These are phyloP conservation scores for Boletus coccyginus DNA, from an alignment of 768 basidiomycete genomes.

Conservation along the genomic window DNA sequence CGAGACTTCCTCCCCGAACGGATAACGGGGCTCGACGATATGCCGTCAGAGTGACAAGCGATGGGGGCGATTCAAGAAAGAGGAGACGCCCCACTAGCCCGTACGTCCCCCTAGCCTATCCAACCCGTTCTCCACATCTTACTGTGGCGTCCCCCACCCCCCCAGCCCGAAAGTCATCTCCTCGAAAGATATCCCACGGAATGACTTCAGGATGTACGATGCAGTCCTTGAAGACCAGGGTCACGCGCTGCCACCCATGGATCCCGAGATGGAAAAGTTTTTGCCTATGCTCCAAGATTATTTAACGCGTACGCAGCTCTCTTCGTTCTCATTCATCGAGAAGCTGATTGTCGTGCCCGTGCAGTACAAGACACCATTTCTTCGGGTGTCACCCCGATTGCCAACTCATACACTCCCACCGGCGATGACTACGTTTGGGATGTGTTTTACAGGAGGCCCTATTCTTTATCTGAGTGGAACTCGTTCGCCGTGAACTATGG, in stretches of 20 bases:
- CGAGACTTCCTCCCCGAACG: slow-evolving; percentile 20
- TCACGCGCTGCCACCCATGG: slow-evolving; percentile 32
- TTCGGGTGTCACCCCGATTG: slow-evolving; percentile 3
- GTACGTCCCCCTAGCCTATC: slow-evolving; percentile 30
- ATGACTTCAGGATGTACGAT: slow-evolving; percentile 68
- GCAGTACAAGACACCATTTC: slow-evolving; percentile 29
- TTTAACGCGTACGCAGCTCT: slow-evolving; percentile 47
- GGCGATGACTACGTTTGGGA: slow-evolving; percentile 80
- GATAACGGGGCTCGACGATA: slow-evolving; percentile 49
- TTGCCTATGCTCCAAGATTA: slow-evolving; percentile 76
- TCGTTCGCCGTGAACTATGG: slow-evolving; percentile 54
- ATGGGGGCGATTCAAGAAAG: slow-evolving; percentile 1
- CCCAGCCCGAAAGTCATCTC: slow-evolving; percentile 56
- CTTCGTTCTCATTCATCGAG: neutral
- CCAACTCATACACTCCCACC: neutral
- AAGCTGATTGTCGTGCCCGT: neutral
- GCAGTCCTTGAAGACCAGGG: slow-evolving; percentile 50
- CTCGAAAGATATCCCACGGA: slow-evolving; percentile 44
- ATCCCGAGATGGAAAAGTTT: slow-evolving; percentile 74
- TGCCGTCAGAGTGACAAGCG: slow-evolving; percentile 38
- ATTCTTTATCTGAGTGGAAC: slow-evolving; percentile 58
- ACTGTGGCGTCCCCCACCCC: neutral
- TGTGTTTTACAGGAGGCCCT: slow-evolving; percentile 73
- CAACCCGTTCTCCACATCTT: neutral
- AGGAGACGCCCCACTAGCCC: slow-evolving; percentile 39